Conservation (phyloP, 805 yeast genomes). For the Schizosaccharomyces pombe region ASM294v3 CU329670.1:2038001-2038500, state of each 20-base stretch:
- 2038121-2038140: not conserved
- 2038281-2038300: not conserved
- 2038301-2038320: not conserved
- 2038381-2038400: not conserved
- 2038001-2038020: not conserved
- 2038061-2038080: too few species aligned
- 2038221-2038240: not conserved
- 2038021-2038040: not conserved
- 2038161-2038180: not conserved
- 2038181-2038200: not conserved
- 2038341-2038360: not conserved
- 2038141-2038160: not conserved
- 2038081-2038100: too few species aligned
- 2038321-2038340: not conserved
- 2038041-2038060: too few species aligned
- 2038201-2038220: not conserved
- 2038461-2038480: not conserved
- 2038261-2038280: not conserved
- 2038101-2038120: too few species aligned
- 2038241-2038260: not conserved
- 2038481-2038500: not conserved
- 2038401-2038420: not conserved
- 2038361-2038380: not conserved
- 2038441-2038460: not conserved
- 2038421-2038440: not conserved